Base-by-base conservation (phyloP, 306 rosid species). In the Potentilla sterilis region DNA sequence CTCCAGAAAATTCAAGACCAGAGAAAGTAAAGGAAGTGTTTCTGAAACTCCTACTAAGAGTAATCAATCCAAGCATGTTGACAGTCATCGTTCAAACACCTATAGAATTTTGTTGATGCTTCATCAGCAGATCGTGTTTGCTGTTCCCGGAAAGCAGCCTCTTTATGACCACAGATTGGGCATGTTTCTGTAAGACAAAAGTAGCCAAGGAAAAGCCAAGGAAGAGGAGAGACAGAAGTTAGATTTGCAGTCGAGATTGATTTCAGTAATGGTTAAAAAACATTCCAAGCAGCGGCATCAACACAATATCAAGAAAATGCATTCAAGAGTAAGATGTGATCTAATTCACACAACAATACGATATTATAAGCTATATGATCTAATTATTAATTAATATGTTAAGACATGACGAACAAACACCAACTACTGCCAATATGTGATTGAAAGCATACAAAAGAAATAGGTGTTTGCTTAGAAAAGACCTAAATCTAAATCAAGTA, bases 101-200 rank as follows among this genome's bases (percentile, higher is more conserved):
- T 61, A 59, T 80, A 89, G 70, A 85, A 83, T 78, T 82, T 85
- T 35, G 91, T 89, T 78, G 87, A 91, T 1, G 94, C 88, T 76
- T 89, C 94, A 74, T 89, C 89, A 13, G 91, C 94, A 48, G 96
- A 86, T 57, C 90, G 88, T 58, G 89, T 90, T 78, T 90, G 92
- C 78, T 83, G 62, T 66, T 83, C 81, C 76, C 67, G 61, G 75
- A 69, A 89, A 32, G 89, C 82, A 35, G 89, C 90, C 76, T 73
- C 75, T 24, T 79, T 84, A 75, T 84, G 83, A 44, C 59, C 62
- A 77, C 95, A 90, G 68, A 34, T 82, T 49, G 88, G 89, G 68
- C 95, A 89, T 73, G 83, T 34, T 69, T 35, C 93, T 89, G 84
- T 74, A 55, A 65, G 2, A 42, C 21, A 54, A 38, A 77, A 51